A percentile compares a stretch with the other conserved stretches of the same genome.
Conservation (phyloP, 352 stramenopile species). For the Globisporangium radiosum region DNA sequence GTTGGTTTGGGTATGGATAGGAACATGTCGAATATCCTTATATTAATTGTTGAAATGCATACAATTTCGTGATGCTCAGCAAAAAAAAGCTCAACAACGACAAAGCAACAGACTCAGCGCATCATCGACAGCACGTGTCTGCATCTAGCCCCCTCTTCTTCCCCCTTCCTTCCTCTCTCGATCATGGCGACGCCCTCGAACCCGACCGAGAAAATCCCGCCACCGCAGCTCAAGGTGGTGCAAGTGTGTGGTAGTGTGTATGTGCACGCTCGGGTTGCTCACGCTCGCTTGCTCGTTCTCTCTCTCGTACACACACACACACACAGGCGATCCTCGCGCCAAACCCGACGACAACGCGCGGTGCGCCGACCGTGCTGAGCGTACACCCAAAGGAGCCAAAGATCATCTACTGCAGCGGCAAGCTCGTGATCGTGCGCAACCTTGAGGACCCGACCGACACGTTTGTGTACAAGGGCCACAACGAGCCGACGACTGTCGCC, state of each 20-base stretch:
- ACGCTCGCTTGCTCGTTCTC: not conserved
- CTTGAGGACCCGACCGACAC: constrained; percentile 76
- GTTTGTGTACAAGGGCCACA: constrained; percentile 96
- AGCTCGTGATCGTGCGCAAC: constrained; percentile 88
- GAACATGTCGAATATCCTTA: no score
- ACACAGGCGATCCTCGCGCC: constrained; percentile 50
- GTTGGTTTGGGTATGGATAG: no score
- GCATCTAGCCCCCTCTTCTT: constrained; percentile 5
- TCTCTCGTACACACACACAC: not conserved
- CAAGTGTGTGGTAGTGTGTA: not conserved
- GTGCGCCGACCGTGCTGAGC: constrained; percentile 55
- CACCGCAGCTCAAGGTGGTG: constrained; percentile 36
- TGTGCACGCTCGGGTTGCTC: not conserved
- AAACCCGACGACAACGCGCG: constrained; percentile 67
- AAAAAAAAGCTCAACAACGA: no score
- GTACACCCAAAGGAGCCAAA: constrained; percentile 85
- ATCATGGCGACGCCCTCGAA: constrained; percentile 48
- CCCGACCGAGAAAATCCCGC: constrained; percentile 59
- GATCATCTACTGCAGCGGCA: constrained; percentile 90
- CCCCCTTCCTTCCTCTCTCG: not conserved
- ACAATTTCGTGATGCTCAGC: no score
- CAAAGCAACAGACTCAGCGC: not conserved
- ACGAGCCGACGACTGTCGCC: constrained; percentile 85
- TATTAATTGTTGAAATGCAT: no score
- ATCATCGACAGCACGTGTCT: not conserved